These are phyloP conservation scores for Lecanicillium sp. DNA, from an alignment of 2,329 filamentous ascomycete species.

Conservation along the genomic window DNA sequence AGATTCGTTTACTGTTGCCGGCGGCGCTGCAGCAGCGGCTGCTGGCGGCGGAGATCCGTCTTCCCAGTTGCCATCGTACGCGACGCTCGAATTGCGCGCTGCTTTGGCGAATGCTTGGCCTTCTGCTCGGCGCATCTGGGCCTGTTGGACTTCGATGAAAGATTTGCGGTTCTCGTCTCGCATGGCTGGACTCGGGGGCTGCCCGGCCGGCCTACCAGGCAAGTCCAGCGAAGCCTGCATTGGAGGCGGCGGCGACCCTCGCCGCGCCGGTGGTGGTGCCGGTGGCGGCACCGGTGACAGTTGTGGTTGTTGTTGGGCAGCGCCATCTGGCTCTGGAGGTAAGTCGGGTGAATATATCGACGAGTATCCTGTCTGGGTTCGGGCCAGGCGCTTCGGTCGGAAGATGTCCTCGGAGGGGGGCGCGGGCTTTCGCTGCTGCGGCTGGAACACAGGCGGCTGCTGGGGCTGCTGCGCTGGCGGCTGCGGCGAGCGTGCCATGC, in stretches of 20 bases:
- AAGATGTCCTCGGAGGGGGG: slow-evolving; percentile 35
- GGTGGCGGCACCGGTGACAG: slow-evolving; percentile 15
- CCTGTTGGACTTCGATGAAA: slow-evolving; percentile 52
- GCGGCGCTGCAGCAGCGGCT: slow-evolving; percentile 16
- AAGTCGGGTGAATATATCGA: slow-evolving; percentile 20
- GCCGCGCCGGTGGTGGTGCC: slow-evolving; percentile 14
- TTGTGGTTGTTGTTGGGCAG: slow-evolving; percentile 14
- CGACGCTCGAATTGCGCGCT: slow-evolving; percentile 28
- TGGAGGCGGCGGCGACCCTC: slow-evolving; percentile 16
- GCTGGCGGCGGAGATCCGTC: slow-evolving; percentile 19
- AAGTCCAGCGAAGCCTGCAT: slow-evolving; percentile 20
- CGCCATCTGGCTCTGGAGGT: slow-evolving; percentile 14
- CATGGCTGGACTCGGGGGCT: slow-evolving; percentile 34
- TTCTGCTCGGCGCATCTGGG: slow-evolving; percentile 56
- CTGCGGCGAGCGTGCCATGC: slow-evolving; percentile 19
- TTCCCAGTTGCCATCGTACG: slow-evolving; percentile 29
- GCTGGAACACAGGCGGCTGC: slow-evolving; percentile 8
- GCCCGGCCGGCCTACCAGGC: slow-evolving; percentile 30
- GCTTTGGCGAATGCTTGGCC: slow-evolving; percentile 53
- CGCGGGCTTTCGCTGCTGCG: slow-evolving; percentile 3
- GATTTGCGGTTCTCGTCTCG: slow-evolving; percentile 51
- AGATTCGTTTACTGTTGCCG: slow-evolving; percentile 18
- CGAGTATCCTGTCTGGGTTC: slow-evolving; percentile 52
- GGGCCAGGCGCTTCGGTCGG: slow-evolving; percentile 46
- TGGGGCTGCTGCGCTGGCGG: slow-evolving; percentile 28